Evolutionary conservation across 768 basidiomycete species (phyloP), one percentile per base, ranked within the genome.

Genomic region (button mushroom (Agaricus bisporus)): DNA sequence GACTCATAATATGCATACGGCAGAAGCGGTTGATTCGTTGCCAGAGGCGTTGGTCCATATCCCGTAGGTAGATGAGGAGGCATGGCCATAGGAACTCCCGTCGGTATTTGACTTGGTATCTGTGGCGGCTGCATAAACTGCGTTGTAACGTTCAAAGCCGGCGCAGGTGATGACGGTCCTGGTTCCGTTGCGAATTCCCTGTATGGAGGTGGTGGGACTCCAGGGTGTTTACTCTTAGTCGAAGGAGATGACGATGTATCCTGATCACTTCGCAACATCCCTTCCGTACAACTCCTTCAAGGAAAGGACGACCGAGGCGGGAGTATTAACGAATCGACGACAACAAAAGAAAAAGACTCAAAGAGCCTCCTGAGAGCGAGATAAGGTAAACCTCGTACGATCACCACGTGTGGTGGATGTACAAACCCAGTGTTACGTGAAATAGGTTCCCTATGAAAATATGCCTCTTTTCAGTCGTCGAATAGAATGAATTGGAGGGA

Each of bases 1-100:
- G 61, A 55, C 15, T 70, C 73, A 56, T 75, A 71, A 61, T 75
- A 73, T 20, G 68, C 67, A 48, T 73, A 70, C 36, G 70, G 70
- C 18, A 73, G 60, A 8, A 69, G 56, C 1, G 63, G 59, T 55
- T 69, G 69, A n/a, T 60, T 51, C 20, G 68, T 65, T 7, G 64
- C 70, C n/a, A 70, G 62, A 12, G 69, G 73, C 35, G 71, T 73
- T 15, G 74, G 70, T 41, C 69, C 70, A 57, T 82, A 70, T 4
- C 44, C 46, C 32, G 32, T 57, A 54, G 39, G 41, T 50, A 45
- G 22, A 45, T 12, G 29, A 25, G 43, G 49, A 4, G 48, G 55
- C 45, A 55, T 38, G 29, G 26, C 41, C 28, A 28, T 41, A 47
- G 44, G 49, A n/a, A 20, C 17, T 41, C 37, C 37, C 9, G 51